A percentile compares a stretch with the other conserved stretches of the same genome.
phyloP scores from a whole-genome alignment of 495 filamentous ascomycete species.

The Aspergillus mulundensis region DNA sequence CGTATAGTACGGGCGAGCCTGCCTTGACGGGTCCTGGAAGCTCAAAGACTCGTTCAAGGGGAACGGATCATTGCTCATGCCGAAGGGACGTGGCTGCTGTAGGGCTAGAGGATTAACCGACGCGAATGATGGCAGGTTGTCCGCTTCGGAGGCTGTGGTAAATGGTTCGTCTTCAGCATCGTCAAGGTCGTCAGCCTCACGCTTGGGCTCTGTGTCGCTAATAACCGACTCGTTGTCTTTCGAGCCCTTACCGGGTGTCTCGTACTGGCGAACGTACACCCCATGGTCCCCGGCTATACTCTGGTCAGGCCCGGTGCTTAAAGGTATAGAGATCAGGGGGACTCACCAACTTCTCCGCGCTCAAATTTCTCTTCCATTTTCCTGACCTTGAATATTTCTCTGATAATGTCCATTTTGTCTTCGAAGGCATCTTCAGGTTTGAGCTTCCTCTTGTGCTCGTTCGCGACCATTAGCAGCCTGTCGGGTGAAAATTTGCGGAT shows the following conservation, averaged over 20 bases:
- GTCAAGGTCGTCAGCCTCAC: constrained; percentile 20
- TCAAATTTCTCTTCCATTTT: constrained; percentile 51
- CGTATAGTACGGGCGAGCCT: constrained; percentile 30
- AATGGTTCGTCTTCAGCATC: constrained; percentile 28
- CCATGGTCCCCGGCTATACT: constrained; percentile 31
- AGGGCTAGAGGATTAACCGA: constrained; percentile 27
- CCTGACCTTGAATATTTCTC: constrained; percentile 51
- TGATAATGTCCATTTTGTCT: constrained; percentile 40
- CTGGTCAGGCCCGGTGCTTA: constrained; percentile 4
- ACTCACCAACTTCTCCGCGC: constrained; percentile 49
- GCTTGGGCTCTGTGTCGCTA: constrained; percentile 25
- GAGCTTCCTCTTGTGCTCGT: constrained; percentile 38
- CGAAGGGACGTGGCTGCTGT: constrained; percentile 18
- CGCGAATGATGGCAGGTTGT: constrained; percentile 26
- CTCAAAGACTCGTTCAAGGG: constrained; percentile 30
- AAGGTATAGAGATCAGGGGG: background rate
- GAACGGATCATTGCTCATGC: constrained; percentile 21
- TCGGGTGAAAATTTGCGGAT: constrained; percentile 41
- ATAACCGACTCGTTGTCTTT: constrained; percentile 31
- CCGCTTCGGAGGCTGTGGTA: constrained; percentile 30
- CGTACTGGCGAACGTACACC: constrained; percentile 38
- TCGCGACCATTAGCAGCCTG: constrained; percentile 39
- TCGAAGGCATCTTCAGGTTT: constrained; percentile 30
- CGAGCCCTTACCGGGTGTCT: constrained; percentile 35
- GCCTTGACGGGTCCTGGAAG: constrained; percentile 30